These are phyloP conservation scores for Cocos nucifera DNA, from an alignment of 176 grass and related monocot genomes.

Conservation along the genomic window DNA sequence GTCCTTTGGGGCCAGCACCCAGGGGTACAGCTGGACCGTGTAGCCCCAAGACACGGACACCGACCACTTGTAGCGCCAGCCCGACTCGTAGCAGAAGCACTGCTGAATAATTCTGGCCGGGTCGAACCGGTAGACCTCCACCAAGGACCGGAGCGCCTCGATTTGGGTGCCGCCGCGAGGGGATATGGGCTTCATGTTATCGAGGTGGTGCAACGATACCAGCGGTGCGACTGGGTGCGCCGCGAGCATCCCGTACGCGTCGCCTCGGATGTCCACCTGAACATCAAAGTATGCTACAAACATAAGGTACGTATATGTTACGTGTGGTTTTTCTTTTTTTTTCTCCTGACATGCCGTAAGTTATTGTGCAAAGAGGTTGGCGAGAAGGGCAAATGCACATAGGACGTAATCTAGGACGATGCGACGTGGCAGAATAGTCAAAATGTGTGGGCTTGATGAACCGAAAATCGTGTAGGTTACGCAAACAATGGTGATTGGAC, in stretches of 20 bases:
- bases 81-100: conserved; percentile 64
- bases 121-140: conserved; percentile 40
- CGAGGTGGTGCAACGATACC: conserved; percentile 83
- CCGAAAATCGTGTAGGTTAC: too few species aligned
- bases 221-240: conserved; percentile 78
- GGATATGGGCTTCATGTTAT: conserved; percentile 49
- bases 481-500: too few species aligned
- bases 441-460: too few species aligned
- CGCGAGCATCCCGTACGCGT: conserved; percentile 79
- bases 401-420: too few species aligned
- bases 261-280: conserved; percentile 65
- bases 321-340: too few species aligned
- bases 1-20: conserved; percentile 32
- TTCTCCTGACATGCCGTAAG: too few species aligned
- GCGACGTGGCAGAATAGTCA: too few species aligned
- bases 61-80: conserved; percentile 44
- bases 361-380: too few species aligned
- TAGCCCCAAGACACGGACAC: conserved; percentile 74
- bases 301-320: too few species aligned
- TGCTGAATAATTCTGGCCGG: conserved; percentile 54
- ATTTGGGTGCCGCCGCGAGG: conserved; percentile 25
- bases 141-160: conserved; percentile 28
- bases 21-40: conserved; percentile 65
- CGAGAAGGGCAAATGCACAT: too few species aligned
- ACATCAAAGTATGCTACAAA: neutral